phyloP scores from a whole-genome alignment of 441 rosid species.

The Lagerstroemia fauriei region DNA sequence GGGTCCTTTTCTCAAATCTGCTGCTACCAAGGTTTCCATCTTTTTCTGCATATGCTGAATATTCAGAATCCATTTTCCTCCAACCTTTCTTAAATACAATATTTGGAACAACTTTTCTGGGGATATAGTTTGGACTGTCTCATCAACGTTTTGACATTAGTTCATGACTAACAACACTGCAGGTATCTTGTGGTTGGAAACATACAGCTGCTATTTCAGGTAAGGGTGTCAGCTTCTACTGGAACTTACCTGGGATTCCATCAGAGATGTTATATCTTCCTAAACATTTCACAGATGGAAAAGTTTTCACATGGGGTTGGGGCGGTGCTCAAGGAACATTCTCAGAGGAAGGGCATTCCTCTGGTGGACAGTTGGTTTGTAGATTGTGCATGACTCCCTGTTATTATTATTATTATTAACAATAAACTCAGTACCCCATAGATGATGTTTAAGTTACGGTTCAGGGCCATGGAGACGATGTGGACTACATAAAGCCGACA shows the following conservation, averaged over 20 bases:
- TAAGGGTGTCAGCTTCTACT: slow-evolving; percentile 31
- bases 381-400: not conserved
- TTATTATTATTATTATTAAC: not conserved
- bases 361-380: slow-evolving; percentile 91
- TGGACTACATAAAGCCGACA: slow-evolving; percentile 60
- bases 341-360: slow-evolving; percentile 79
- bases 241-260: not conserved
- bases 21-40: slow-evolving; percentile 56
- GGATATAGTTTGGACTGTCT: not conserved
- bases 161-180: slow-evolving; percentile 22
- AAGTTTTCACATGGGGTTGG: slow-evolving; percentile 91
- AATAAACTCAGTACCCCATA: not conserved
- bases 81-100: not conserved
- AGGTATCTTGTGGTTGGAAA: slow-evolving; percentile 98
- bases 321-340: slow-evolving; percentile 90
- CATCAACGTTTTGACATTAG: not conserved
- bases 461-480: slow-evolving; percentile 92
- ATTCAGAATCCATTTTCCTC: not conserved
- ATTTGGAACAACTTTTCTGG: not conserved
- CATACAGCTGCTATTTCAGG: slow-evolving; percentile 94
- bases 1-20: slow-evolving; percentile 63
- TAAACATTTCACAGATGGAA: slow-evolving; percentile 51
- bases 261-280: not conserved
- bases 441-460: not conserved
- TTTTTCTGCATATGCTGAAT: not conserved